Conservation (phyloP, 192 early-diverging fungal genomes). For the Coemansia sp. region DNA sequence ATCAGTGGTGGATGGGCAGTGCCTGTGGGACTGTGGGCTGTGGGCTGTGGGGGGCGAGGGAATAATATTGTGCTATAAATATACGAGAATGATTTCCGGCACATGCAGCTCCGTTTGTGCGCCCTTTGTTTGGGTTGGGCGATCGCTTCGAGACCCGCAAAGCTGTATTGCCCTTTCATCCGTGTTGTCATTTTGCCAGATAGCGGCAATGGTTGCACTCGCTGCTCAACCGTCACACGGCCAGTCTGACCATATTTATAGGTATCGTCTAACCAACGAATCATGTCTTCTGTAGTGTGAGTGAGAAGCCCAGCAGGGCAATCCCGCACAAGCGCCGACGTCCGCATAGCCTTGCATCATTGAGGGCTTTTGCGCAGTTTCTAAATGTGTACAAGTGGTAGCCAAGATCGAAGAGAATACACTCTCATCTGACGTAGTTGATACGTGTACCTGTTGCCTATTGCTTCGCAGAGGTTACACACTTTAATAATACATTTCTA, state of each 20-base stretch:
- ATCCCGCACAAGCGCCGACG: not conserved
- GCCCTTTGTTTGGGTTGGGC: slow-evolving; percentile 11
- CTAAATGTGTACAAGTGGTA: not conserved
- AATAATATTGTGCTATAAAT: slow-evolving; percentile 2
- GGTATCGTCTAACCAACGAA: not conserved
- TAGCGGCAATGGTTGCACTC: not conserved
- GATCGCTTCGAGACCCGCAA: not conserved
- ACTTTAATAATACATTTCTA: not conserved
- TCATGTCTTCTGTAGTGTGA: not conserved
- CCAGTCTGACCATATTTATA: not conserved
- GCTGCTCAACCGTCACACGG: not conserved
- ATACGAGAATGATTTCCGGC: slow-evolving; percentile 3
- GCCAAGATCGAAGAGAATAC: not conserved
- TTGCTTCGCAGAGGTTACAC: not conserved
- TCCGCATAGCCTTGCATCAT: not conserved
- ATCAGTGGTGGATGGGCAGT: not conserved
- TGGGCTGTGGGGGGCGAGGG: not conserved
- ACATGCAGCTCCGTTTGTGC: not conserved
- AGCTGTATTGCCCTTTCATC: not conserved
- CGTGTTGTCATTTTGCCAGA: not conserved
- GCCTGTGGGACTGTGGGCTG: not conserved
- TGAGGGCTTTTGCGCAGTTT: not conserved
- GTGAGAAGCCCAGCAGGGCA: not conserved
- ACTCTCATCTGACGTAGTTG: not conserved
- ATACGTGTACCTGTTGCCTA: not conserved